A percentile compares a stretch with the other conserved stretches of the same genome.
Conservation (phyloP, 768 basidiomycete species). For the Ephemerocybe angulata region DNA sequence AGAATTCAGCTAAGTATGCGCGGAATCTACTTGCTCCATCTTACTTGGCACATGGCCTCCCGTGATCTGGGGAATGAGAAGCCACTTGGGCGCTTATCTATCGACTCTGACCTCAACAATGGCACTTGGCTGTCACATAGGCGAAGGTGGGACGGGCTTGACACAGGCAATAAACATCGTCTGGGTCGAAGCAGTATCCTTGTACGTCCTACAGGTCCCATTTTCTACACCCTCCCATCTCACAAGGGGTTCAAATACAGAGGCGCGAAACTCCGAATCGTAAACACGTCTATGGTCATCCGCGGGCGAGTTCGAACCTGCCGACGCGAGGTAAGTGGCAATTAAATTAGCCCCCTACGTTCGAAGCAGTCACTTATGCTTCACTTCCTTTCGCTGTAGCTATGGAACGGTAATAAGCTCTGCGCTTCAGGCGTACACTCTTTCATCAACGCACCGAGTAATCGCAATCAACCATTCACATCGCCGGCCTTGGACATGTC, state of each 20-base stretch:
- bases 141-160: conserved; percentile 42
- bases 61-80: no score
- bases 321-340: conserved; percentile 39
- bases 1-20: no score
- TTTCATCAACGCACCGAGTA: conserved; percentile 30
- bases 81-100: no score
- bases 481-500: no score
- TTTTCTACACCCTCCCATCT: neutral
- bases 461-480: no score
- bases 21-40: no score
- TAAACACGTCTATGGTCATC: conserved; percentile 40
- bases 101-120: conserved; percentile 41
- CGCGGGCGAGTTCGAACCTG: conserved; percentile 39
- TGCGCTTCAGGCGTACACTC: conserved; percentile 46
- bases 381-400: conserved; percentile 24
- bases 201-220: neutral
- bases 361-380: neutral
- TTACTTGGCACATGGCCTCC: no score
- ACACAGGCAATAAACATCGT: conserved; percentile 50
- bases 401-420: conserved; percentile 39
- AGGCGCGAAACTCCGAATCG: conserved; percentile 39
- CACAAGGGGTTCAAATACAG: conserved; percentile 21
- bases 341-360: neutral
- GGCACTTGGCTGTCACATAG: conserved; percentile 34
- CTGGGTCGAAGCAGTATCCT: conserved; percentile 38